A percentile compares a stretch with the other conserved stretches of the same genome.
phyloP scores from a whole-genome alignment of 1,284 basidiomycete genomes.

The Puccinia horiana region DNA sequence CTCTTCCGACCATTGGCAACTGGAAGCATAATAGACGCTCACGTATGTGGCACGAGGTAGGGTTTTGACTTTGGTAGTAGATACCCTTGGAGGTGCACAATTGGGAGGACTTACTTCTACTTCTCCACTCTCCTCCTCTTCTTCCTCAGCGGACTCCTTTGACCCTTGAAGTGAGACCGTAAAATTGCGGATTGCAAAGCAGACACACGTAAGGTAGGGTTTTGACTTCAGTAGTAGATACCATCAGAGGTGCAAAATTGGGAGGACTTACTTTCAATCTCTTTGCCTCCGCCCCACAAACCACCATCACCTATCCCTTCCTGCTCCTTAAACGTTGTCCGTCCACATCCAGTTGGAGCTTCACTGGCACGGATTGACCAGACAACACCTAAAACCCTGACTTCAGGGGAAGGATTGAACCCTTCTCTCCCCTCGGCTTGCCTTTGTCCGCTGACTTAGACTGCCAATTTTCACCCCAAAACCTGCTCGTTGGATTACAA shows the following conservation, averaged over 20 bases:
- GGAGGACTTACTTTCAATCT: conserved; percentile 12
- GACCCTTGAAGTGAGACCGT: neutral
- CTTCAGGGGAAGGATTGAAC: too few species aligned
- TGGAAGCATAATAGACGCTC: too few species aligned
- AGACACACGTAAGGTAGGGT: neutral
- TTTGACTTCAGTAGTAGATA: neutral
- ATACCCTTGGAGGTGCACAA: too few species aligned
- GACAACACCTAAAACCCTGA: neutral
- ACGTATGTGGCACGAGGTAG: too few species aligned
- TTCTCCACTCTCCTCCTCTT: neutral
- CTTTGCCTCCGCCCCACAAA: neutral
- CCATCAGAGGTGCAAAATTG: neutral
- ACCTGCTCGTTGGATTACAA: neutral
- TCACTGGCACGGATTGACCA: neutral
- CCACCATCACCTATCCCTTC: neutral
- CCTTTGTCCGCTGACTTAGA: too few species aligned
- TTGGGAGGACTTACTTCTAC: neutral
- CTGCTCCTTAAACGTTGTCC: neutral
- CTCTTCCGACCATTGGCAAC: too few species aligned
- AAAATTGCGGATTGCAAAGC: neutral
- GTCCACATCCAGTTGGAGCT: neutral
- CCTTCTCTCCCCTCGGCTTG: too few species aligned
- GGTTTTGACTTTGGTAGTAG: too few species aligned
- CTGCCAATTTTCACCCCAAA: too few species aligned
- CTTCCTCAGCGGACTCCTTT: neutral